These are phyloP conservation scores for Lanmaoa rubissima DNA, from an alignment of 768 basidiomycete genomes.

Conservation along the genomic window DNA sequence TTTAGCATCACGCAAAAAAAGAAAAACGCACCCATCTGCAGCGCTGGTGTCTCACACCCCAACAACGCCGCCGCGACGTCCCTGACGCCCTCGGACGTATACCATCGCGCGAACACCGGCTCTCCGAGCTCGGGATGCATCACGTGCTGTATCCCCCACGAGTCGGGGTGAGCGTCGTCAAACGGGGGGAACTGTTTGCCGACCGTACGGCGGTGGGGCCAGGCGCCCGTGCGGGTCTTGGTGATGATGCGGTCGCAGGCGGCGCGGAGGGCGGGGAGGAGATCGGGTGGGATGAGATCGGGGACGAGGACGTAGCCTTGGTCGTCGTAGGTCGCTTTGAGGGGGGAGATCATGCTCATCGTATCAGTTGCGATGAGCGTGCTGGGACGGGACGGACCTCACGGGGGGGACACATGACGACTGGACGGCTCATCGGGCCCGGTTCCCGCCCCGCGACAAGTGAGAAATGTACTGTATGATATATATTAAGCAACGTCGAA, in stretches of 20 bases:
- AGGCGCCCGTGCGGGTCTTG: constrained; percentile 56
- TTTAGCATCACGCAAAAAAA: too few species aligned
- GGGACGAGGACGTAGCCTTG: constrained; percentile 68
- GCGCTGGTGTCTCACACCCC: constrained; percentile 50
- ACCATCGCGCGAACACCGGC: constrained; percentile 62
- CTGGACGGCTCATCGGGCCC: too few species aligned
- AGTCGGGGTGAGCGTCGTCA: constrained; percentile 54
- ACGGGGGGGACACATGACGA: too few species aligned
- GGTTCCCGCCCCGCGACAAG: too few species aligned
- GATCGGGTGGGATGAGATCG: constrained; percentile 45
- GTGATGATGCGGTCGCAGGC: constrained; percentile 53
- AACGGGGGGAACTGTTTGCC: constrained; percentile 81
- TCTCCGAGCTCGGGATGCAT: constrained; percentile 76
- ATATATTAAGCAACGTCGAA: too few species aligned
- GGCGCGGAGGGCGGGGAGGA: constrained; percentile 39
- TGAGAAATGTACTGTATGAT: too few species aligned
- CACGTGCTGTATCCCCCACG: constrained; percentile 79
- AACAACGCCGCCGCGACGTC: constrained; percentile 46
- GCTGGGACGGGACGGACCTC: background rate
- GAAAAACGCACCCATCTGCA: constrained; percentile 66
- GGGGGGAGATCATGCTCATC: constrained; percentile 7
- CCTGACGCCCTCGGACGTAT: constrained; percentile 53
- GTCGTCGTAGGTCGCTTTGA: constrained; percentile 54
- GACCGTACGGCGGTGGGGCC: constrained; percentile 67
- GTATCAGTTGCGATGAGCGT: background rate